Evolutionary conservation across 805 yeast species (phyloP).

Genomic region (Candida boidinii): DNA sequence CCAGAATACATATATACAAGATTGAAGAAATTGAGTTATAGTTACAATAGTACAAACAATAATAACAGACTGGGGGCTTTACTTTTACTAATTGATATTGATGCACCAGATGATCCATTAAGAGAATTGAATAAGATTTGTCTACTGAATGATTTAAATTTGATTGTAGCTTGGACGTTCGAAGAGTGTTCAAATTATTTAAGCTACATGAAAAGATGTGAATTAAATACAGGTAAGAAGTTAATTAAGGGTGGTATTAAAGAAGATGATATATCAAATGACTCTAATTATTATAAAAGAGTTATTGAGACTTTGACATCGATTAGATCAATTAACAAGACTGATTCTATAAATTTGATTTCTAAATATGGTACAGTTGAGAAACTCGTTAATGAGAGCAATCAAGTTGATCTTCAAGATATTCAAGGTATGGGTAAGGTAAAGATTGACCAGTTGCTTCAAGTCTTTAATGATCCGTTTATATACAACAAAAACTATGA

Average conservation of each 20-base stretch:
- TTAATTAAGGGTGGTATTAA: slow-evolving; percentile 31
- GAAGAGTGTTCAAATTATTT: slow-evolving; percentile 44
- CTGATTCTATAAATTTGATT: slow-evolving; percentile 42
- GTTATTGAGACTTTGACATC: slow-evolving; percentile 37
- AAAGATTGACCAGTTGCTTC: slow-evolving; percentile 31
- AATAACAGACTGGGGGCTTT: slow-evolving; percentile 40
- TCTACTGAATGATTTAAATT: slow-evolving; percentile 37
- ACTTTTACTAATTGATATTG: slow-evolving; percentile 59
- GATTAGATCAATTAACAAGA: slow-evolving; percentile 40
- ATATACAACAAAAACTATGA: too few relatives aligned
- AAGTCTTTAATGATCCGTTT: slow-evolving; percentile 41
- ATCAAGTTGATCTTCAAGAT: slow-evolving; percentile 18
- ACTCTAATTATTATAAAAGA: slow-evolving; percentile 33
- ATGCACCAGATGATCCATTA: slow-evolving; percentile 40
- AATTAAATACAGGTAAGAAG: slow-evolving; percentile 20
- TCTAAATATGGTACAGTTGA: slow-evolving; percentile 39
- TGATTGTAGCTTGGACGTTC: slow-evolving; percentile 45
- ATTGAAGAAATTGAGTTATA: slow-evolving; percentile 27
- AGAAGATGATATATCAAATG: slow-evolving; percentile 20
- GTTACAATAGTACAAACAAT: slow-evolving; percentile 9
- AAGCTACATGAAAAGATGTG: slow-evolving; percentile 24
- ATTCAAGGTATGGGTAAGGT: slow-evolving; percentile 43
- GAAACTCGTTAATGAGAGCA: slow-evolving; percentile 28
- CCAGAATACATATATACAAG: slow-evolving; percentile 66
- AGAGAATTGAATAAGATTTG: slow-evolving; percentile 40